These are phyloP conservation scores for Trichosporon sp. DNA, from an alignment of 1,284 basidiomycete genomes.

Conservation along the genomic window DNA sequence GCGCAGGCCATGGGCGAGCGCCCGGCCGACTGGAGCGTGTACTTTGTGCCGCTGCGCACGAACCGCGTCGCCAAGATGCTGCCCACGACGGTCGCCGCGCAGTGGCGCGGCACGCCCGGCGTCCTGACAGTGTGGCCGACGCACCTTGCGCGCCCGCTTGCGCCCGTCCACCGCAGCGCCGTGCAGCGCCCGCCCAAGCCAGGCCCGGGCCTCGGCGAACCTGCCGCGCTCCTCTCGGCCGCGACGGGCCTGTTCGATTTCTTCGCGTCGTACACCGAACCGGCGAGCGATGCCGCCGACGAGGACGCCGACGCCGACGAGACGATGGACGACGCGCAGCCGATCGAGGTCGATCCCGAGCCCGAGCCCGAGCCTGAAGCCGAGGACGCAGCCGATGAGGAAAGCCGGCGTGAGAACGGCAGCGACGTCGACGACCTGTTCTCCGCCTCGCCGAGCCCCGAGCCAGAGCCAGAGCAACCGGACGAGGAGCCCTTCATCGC, in stretches of 20 bases:
- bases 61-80: constrained; percentile 9
- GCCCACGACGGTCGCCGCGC: constrained; percentile 9
- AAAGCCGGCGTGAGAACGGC: constrained; percentile 17
- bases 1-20: constrained; percentile 17
- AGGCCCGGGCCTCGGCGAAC: constrained; percentile 10
- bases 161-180: background rate
- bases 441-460: constrained; percentile 25
- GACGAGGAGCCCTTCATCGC: constrained; percentile 11
- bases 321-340: background rate
- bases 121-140: constrained; percentile 42
- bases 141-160: constrained; percentile 24
- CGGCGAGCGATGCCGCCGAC: constrained; percentile 17
- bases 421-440: constrained; percentile 41
- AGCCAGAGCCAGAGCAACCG: constrained; percentile 7
- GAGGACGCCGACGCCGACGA: constrained; percentile 12
- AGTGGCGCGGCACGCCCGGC: constrained; percentile 25
- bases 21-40: constrained; percentile 30
- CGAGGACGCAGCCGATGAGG: constrained; percentile 16
- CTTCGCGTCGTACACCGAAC: constrained; percentile 30
- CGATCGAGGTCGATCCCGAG: constrained; percentile 12
- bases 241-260: constrained; percentile 36
- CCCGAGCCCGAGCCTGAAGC: constrained; percentile 12
- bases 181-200: background rate
- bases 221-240: constrained; percentile 27
- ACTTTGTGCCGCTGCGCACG: constrained; percentile 29